These are phyloP conservation scores for Beauveria bassiana DNA, from an alignment of 2,329 filamentous ascomycete genomes.

Conservation along the genomic window DNA sequence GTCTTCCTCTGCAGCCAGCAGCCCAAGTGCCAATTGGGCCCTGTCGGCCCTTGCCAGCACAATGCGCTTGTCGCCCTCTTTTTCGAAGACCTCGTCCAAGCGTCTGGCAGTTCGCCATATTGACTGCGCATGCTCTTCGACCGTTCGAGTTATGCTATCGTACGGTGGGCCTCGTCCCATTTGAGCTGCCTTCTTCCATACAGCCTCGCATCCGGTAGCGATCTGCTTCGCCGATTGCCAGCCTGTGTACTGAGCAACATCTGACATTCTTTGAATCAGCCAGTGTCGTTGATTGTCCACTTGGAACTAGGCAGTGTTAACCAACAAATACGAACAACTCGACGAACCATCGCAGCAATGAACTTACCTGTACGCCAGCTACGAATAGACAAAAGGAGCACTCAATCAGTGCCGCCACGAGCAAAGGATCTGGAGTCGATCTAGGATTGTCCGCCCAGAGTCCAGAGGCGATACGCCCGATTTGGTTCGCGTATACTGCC, in stretches of 20 bases:
- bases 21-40: slow-evolving; percentile 68
- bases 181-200: slow-evolving; percentile 70
- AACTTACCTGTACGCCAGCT: slow-evolving; percentile 61
- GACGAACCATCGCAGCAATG: not conserved
- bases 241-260: slow-evolving; percentile 73
- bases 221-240: slow-evolving; percentile 81
- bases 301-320: slow-evolving; percentile 48
- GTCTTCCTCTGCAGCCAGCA: slow-evolving; percentile 72
- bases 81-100: slow-evolving; percentile 43
- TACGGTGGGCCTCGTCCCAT: slow-evolving; percentile 61
- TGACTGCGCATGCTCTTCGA: slow-evolving; percentile 19
- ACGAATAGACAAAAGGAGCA: slow-evolving; percentile 79
- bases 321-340: not conserved
- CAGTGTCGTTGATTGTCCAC: slow-evolving; percentile 66
- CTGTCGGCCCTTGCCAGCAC: slow-evolving; percentile 56
- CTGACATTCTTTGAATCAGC: slow-evolving; percentile 65
- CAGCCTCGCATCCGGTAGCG: slow-evolving; percentile 73
- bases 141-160: slow-evolving; percentile 27
- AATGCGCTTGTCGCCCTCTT: slow-evolving; percentile 36
- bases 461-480: slow-evolving; percentile 76
- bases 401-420: slow-evolving; percentile 78
- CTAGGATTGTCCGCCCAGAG: slow-evolving; percentile 46
- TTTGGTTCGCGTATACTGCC: slow-evolving; percentile 58
- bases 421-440: slow-evolving; percentile 51
- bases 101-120: slow-evolving; percentile 44